Conservation (phyloP, 192 early-diverging fungal genomes). For the Podila verticillata region DNA sequence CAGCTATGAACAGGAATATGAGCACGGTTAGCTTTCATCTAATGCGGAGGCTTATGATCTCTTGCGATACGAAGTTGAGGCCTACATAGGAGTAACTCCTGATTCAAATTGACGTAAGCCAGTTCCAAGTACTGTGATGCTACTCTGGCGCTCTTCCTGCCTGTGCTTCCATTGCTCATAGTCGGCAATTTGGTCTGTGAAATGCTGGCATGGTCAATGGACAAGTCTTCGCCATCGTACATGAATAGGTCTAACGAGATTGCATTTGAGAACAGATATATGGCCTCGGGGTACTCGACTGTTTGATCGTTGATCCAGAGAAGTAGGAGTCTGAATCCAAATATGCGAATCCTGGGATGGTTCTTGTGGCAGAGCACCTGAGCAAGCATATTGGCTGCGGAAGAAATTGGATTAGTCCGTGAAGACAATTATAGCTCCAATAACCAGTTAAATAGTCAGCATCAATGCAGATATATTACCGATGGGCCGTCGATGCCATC, state of each 20-base stretch:
- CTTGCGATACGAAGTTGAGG: background rate
- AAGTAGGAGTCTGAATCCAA: constrained; percentile 79
- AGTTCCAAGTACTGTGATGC: constrained; percentile 39
- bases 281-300: constrained; percentile 64
- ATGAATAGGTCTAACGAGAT: constrained; percentile 69
- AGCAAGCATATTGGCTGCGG: constrained; percentile 68
- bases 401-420: background rate
- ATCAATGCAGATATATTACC: constrained; percentile 53
- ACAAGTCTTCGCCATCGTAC: constrained; percentile 52
- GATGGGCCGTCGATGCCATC: constrained; percentile 77
- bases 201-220: constrained; percentile 24
- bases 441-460: background rate
- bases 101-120: constrained; percentile 30
- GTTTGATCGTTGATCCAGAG: constrained; percentile 78
- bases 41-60: background rate
- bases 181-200: constrained; percentile 34
- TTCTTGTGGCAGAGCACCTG: constrained; percentile 73
- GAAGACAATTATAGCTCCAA: background rate
- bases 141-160: constrained; percentile 26
- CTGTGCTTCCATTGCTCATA: constrained; percentile 27
- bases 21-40: background rate
- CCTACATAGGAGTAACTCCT: constrained; percentile 40
- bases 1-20: constrained; percentile 38
- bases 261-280: constrained; percentile 71
- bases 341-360: constrained; percentile 71